Evolutionary conservation across 306 rosid species (phyloP).

Genomic region (Rosa lucieae): DNA sequence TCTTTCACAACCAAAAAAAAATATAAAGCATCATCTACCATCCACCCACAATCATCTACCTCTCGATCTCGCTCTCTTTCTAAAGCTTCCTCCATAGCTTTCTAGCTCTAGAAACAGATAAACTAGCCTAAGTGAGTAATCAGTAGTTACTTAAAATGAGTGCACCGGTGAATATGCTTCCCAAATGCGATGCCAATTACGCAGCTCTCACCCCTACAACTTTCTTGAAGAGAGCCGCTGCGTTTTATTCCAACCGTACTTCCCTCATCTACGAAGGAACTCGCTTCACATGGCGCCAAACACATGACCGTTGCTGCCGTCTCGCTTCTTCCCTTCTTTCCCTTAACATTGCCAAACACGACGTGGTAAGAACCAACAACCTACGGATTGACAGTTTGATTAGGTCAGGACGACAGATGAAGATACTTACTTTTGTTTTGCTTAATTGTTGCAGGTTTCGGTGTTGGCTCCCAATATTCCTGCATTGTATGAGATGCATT

Average conservation of each 20-base stretch:
- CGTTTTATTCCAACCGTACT: slow-evolving; percentile 52
- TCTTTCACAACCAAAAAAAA: background rate
- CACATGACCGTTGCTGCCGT: slow-evolving; percentile 69
- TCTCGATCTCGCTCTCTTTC: background rate
- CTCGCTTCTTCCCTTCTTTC: slow-evolving; percentile 76
- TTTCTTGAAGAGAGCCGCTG: slow-evolving; percentile 65
- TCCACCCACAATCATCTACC: background rate
- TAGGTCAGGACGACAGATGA: background rate
- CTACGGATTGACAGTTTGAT: background rate
- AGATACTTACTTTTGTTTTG: background rate
- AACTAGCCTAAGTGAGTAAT: background rate
- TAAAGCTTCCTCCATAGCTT: background rate
- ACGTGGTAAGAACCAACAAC: slow-evolving; percentile 53
- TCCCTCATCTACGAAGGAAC: slow-evolving; percentile 60
- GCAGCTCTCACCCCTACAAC: slow-evolving; percentile 64
- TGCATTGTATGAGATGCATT: slow-evolving; percentile 97
- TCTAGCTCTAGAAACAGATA: background rate
- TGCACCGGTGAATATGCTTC: slow-evolving; percentile 49
- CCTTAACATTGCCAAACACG: slow-evolving; percentile 47
- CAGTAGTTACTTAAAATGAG: background rate
- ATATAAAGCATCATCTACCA: background rate
- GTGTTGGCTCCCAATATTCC: slow-evolving; percentile 91
- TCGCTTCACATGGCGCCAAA: slow-evolving; percentile 79
- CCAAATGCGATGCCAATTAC: slow-evolving; percentile 61
- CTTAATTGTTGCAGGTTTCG: slow-evolving; percentile 51